Evolutionary conservation across 2,329 filamentous ascomycete species (phyloP).

Genomic region (Ascochyta lentis): DNA sequence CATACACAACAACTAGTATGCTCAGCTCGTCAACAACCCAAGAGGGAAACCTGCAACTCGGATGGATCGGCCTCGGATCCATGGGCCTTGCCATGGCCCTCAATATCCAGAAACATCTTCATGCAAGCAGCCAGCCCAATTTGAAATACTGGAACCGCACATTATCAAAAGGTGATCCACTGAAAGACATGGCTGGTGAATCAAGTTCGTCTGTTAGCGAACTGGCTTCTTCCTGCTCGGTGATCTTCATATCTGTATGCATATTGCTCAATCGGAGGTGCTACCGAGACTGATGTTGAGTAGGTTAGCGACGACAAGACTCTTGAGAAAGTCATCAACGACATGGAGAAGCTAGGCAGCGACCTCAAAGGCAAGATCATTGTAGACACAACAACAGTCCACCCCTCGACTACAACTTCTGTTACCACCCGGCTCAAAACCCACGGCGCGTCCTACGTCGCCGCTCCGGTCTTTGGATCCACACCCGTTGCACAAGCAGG

Average conservation of each 20-base stretch:
- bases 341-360: constrained; percentile 26
- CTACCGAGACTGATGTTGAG: background rate
- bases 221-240: constrained; percentile 26
- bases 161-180: constrained; percentile 51
- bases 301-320: constrained; percentile 53
- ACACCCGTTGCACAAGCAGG: constrained; percentile 57
- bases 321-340: constrained; percentile 42
- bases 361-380: constrained; percentile 51
- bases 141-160: constrained; percentile 58
- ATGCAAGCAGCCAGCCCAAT: constrained; percentile 17
- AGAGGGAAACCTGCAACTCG: background rate
- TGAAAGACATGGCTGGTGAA: constrained; percentile 38
- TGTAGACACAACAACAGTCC: constrained; percentile 60
- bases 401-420: constrained; percentile 52
- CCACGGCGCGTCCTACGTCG: constrained; percentile 49
- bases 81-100: constrained; percentile 60
- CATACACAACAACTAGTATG: background rate
- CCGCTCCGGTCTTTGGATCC: constrained; percentile 59
- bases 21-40: background rate
- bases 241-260: constrained; percentile 47
- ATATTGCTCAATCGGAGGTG: background rate
- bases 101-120: constrained; percentile 57
- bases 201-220: constrained; percentile 25
- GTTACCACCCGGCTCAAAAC: constrained; percentile 37
- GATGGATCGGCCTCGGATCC: constrained; percentile 55